Evolutionary conservation across 257 asterid genomes (phyloP), one percentile per base, ranked within the genome.

Genomic region (Echium plantagineum): DNA sequence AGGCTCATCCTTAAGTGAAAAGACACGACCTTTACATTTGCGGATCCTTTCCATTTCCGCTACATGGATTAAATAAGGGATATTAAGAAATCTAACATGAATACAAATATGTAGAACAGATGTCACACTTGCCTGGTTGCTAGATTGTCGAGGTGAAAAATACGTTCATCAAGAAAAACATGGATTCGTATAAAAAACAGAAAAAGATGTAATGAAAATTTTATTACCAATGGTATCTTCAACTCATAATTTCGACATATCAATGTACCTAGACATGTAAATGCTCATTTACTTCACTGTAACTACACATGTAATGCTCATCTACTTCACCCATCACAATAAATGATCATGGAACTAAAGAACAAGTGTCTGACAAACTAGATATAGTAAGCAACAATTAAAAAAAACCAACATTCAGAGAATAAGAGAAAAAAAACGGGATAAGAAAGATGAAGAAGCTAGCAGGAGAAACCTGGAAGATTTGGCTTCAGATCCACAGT

Each of bases 401-500:
- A 12, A 12, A 35, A 30, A 30, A 58, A 31, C 9, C 13, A 31
- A 58, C 38, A 58, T 13, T 22, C 2, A 4, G 19, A 20, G 56
- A 58, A 21, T 7, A 58, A 31, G 31, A 66, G 64, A 4, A 52
- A 52, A n/a, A 35, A 32, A 19, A 26, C 12, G 15, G 6, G 32
- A 13, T n/a, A 21, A 55, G 56, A 53, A 63, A 68, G 52, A 30
- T 21, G 55, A 15, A 38, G 15, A 28, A 61, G 15, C 69, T 48
- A 52, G 60, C 54, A 15, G 67, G 62, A 49, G 18, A 58, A 61
- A 80, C 94, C 87, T 71, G 94, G 94, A 65, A 85, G 79, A 75
- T 78, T 77, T 63, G 94, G 94, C 61, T 85, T 85, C 57, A 82
- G 85, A 75, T 85, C 94, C 64, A 85, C 90, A 35, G 94, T 85